Percentiles rank a stretch among this genome's conserved stretches.
Evolutionary conservation across 768 basidiomycete genomes (phyloP).

Genomic region (Hygrophorus pudorinus): DNA sequence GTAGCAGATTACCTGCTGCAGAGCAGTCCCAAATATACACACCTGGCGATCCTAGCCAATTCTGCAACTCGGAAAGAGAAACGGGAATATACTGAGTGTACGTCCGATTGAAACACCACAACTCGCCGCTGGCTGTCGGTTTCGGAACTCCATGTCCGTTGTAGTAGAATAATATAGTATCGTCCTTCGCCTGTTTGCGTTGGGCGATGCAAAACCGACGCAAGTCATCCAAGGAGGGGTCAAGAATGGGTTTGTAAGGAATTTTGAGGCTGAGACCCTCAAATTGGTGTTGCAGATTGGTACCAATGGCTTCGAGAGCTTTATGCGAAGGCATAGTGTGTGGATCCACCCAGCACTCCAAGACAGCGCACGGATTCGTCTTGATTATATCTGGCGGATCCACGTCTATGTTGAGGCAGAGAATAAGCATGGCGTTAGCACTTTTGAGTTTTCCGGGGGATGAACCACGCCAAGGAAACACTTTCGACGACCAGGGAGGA

Average conservation of each 20-base stretch:
- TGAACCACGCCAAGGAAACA: slow-evolving; percentile 71
- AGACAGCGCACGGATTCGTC: slow-evolving; percentile 88
- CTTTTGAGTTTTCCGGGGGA: slow-evolving; percentile 86
- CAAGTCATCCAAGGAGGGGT: slow-evolving; percentile 91
- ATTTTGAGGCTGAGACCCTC: slow-evolving; percentile 93
- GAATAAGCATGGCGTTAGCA: slow-evolving; percentile 74
- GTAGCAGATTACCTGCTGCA: slow-evolving; percentile 88
- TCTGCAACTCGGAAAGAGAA: slow-evolving; percentile 86
- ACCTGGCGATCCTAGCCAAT: slow-evolving; percentile 88
- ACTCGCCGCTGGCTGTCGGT: slow-evolving; percentile 89
- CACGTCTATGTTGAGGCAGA: slow-evolving; percentile 95
- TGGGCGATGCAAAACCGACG: slow-evolving; percentile 77
- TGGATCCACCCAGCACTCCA: slow-evolving; percentile 98
- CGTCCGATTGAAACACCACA: slow-evolving; percentile 97
- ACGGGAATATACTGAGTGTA: slow-evolving; percentile 99
- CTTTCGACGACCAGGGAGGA: slow-evolving; percentile 54
- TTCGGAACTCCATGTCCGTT: slow-evolving; percentile 98
- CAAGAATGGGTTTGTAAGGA: slow-evolving; percentile 87
- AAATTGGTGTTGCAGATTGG: slow-evolving; percentile 90
- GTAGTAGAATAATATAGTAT: slow-evolving; percentile 93
- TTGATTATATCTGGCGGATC: slow-evolving; percentile 98
- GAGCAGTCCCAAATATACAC: slow-evolving; percentile 99
- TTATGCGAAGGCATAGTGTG: slow-evolving; percentile 86
- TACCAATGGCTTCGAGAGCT: slow-evolving; percentile 88
- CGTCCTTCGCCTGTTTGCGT: slow-evolving; percentile 84